These are phyloP conservation scores for Botrytis elliptica DNA, from an alignment of 2,329 filamentous ascomycete genomes.

Conservation along the genomic window DNA sequence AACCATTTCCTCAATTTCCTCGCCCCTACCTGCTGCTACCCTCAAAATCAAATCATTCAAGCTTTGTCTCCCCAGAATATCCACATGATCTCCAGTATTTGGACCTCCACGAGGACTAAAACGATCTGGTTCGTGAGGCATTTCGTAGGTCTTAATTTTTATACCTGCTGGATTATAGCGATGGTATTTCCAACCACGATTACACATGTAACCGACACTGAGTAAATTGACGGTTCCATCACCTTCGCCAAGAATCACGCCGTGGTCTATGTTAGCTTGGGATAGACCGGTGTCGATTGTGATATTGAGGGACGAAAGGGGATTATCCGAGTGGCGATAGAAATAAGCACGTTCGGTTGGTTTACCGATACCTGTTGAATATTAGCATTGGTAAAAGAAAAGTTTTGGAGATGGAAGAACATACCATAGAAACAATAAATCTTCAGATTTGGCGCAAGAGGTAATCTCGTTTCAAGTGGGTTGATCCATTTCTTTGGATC, in stretches of 20 bases:
- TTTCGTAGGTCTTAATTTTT: constrained; percentile 84
- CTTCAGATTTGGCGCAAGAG: constrained; percentile 83
- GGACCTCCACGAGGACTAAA: constrained; percentile 78
- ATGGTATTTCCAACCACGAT: constrained; percentile 89
- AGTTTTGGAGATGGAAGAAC: background rate
- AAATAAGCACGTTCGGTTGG: constrained; percentile 91
- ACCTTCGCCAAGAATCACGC: constrained; percentile 92
- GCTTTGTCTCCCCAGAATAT: constrained; percentile 85
- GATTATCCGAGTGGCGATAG: constrained; percentile 69
- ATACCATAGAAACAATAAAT: constrained; percentile 92
- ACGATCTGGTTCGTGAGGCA: constrained; percentile 92
- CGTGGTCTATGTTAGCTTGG: constrained; percentile 68
- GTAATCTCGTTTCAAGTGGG: constrained; percentile 83
- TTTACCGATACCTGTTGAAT: constrained; percentile 68
- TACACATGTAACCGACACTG: constrained; percentile 94
- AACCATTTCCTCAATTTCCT: constrained; percentile 73
- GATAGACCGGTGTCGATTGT: constrained; percentile 68
- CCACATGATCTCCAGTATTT: constrained; percentile 84
- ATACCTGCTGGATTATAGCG: constrained; percentile 86
- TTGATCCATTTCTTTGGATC: constrained; percentile 88
- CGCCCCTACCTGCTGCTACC: constrained; percentile 81
- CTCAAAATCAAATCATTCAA: constrained; percentile 88
- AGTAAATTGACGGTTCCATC: constrained; percentile 95
- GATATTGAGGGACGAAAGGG: constrained; percentile 67
- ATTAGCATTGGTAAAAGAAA: constrained; percentile 9